Evolutionary conservation across 805 yeast genomes (phyloP).

Genomic region (Ogataea corticis): DNA sequence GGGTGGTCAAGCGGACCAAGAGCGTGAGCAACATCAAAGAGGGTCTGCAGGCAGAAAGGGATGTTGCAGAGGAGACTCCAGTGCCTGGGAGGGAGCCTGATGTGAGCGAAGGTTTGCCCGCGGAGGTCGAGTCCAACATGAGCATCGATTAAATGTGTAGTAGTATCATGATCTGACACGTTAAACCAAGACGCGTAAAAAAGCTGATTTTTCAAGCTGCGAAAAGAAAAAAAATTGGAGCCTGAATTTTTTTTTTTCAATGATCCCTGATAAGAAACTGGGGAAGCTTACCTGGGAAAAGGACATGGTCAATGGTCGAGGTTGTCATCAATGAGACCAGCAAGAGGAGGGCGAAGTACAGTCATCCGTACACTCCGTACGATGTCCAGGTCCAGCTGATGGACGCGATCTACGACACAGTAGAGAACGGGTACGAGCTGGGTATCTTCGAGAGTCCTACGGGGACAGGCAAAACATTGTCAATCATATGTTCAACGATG

Average conservation of each 20-base stretch:
- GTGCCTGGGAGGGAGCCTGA: not conserved
- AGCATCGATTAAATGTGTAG: constrained; percentile 13
- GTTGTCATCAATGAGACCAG: constrained; percentile 19
- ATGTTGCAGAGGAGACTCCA: not conserved
- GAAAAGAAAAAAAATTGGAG: no score
- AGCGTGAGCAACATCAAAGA: constrained; percentile 15
- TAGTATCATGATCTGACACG: not conserved
- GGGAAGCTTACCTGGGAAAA: not conserved
- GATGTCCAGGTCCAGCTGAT: constrained; percentile 74
- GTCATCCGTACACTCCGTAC: constrained; percentile 85
- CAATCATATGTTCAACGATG: constrained; percentile 80
- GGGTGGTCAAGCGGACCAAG: constrained; percentile 21
- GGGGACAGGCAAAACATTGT: constrained; percentile 90
- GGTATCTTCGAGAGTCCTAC: constrained; percentile 93
- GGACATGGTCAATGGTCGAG: constrained; percentile 18
- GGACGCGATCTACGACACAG: constrained; percentile 67
- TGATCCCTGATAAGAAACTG: not conserved
- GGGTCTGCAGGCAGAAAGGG: not conserved
- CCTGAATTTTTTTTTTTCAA: not conserved
- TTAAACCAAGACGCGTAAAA: not conserved
- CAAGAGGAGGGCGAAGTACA: constrained; percentile 33
- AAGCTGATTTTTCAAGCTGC: not conserved
- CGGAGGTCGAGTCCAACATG: constrained; percentile 11
- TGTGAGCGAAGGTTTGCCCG: not conserved
- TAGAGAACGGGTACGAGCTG: constrained; percentile 54